These are phyloP conservation scores for Pyrrhoderma lamaoense DNA, from an alignment of 1,284 basidiomycete genomes.

Conservation along the genomic window DNA sequence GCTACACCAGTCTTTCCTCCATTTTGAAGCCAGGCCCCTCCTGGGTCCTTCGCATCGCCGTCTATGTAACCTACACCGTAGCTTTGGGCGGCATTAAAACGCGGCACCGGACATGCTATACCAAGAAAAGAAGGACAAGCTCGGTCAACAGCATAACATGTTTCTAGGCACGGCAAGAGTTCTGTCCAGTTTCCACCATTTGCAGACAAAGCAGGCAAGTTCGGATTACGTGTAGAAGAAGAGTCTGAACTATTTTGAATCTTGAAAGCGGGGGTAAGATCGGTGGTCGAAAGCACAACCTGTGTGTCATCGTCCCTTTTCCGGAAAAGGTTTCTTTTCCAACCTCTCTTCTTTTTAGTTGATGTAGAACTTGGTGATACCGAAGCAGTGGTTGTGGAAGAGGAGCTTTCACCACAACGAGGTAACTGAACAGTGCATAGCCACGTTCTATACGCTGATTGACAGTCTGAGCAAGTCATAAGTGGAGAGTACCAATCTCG, in stretches of 20 bases:
- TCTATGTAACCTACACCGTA: conserved; percentile 75
- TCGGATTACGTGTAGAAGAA: conserved; percentile 35
- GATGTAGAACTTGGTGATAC: conserved; percentile 22
- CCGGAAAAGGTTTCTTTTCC: conserved; percentile 21
- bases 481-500: conserved; percentile 76
- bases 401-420: conserved; percentile 52
- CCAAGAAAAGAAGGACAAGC: conserved; percentile 68
- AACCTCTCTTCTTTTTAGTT: not conserved
- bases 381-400: conserved; percentile 24
- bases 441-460: conserved; percentile 70
- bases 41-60: conserved; percentile 38
- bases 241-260: conserved; percentile 31
- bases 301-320: conserved; percentile 8
- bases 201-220: conserved; percentile 35
- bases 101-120: conserved; percentile 61
- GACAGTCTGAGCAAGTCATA: conserved; percentile 71
- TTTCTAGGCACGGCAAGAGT: conserved; percentile 73
- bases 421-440: conserved; percentile 68
- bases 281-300: conserved; percentile 27
- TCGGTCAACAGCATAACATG: conserved; percentile 66
- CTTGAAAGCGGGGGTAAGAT: conserved; percentile 24
- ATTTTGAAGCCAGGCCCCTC: conserved; percentile 25
- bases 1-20: conserved; percentile 43
- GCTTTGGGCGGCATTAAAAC: conserved; percentile 58
- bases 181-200: conserved; percentile 40